Evolutionary conservation across 2,329 filamentous ascomycete species (phyloP).

Genomic region (Cladosporium cucumerinum): DNA sequence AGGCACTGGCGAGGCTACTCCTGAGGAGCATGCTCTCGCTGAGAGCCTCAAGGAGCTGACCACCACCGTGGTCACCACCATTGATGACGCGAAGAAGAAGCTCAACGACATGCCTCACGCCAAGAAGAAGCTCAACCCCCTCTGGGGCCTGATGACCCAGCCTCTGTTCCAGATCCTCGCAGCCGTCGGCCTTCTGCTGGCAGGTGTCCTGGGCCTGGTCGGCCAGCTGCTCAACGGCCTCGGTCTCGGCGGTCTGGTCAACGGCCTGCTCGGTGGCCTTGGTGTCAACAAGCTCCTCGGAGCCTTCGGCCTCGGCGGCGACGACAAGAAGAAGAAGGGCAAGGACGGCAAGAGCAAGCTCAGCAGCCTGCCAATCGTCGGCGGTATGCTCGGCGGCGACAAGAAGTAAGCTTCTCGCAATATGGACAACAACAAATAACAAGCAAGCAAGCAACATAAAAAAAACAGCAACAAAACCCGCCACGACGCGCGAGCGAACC

Average conservation of each 20-base stretch:
- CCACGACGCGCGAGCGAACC: not conserved
- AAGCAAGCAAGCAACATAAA: not conserved
- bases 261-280: constrained; percentile 72
- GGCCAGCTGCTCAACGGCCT: constrained; percentile 73
- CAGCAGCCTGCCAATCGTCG: constrained; percentile 44
- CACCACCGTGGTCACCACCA: constrained; percentile 72
- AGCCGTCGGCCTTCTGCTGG: constrained; percentile 77
- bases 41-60: constrained; percentile 85
- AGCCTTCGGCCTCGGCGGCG: constrained; percentile 62
- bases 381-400: constrained; percentile 46
- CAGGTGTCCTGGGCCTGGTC: constrained; percentile 79
- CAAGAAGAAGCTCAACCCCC: constrained; percentile 89
- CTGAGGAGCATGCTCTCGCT: constrained; percentile 80
- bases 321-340: constrained; percentile 51
- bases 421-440: not conserved
- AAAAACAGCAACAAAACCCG: not conserved
- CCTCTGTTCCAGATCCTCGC: constrained; percentile 90
- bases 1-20: constrained; percentile 69
- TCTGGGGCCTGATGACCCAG: constrained; percentile 79
- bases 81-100: constrained; percentile 84
- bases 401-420: constrained; percentile 29
- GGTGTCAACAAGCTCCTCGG: constrained; percentile 73
- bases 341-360: constrained; percentile 31
- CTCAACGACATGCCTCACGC: constrained; percentile 89
- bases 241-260: constrained; percentile 76